Conservation (phyloP, 192 early-diverging fungal genomes). For the Coemansia sp. region DNA sequence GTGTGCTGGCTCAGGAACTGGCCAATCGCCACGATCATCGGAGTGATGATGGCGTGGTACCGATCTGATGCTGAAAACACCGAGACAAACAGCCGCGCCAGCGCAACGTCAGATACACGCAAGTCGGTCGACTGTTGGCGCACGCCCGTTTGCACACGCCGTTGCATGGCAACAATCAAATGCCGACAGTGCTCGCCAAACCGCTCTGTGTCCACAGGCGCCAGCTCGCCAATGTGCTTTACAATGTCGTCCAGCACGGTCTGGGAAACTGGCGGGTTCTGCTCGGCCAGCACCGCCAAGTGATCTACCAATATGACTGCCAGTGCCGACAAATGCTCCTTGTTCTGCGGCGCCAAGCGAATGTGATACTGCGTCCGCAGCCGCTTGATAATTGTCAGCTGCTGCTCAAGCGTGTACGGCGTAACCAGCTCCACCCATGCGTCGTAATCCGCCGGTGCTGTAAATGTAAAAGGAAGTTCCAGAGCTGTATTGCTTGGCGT, state of each 20-base stretch:
- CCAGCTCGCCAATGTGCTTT: conserved; percentile 65
- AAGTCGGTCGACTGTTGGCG: conserved; percentile 15
- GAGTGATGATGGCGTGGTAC: conserved; percentile 82
- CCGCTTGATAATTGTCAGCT: conserved; percentile 72
- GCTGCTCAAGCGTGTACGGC: conserved; percentile 65
- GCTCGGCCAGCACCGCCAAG: conserved; percentile 62
- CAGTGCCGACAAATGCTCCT: conserved; percentile 67
- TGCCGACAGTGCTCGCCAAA: conserved; percentile 61
- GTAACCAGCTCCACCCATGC: conserved; percentile 70
- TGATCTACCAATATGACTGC: conserved; percentile 71
- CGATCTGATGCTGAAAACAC: conserved; percentile 94
- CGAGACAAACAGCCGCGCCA: conserved; percentile 67
- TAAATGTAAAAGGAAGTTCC: conserved; percentile 83
- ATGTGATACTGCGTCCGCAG: conserved; percentile 82
- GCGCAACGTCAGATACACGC: conserved; percentile 60
- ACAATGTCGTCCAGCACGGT: conserved; percentile 59
- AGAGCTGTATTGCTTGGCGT: conserved; percentile 9
- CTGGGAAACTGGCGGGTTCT: conserved; percentile 57
- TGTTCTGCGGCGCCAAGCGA: conserved; percentile 80
- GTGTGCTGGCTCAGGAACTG: conserved; percentile 73
- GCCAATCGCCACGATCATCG: conserved; percentile 74
- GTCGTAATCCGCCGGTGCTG: conserved; percentile 70
- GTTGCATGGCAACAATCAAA: conserved; percentile 58
- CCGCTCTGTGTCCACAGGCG: conserved; percentile 58
- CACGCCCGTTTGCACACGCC: conserved; percentile 39